Evolutionary conservation across 345 rosid species (phyloP).

Genomic region (Brassica cretica): DNA sequence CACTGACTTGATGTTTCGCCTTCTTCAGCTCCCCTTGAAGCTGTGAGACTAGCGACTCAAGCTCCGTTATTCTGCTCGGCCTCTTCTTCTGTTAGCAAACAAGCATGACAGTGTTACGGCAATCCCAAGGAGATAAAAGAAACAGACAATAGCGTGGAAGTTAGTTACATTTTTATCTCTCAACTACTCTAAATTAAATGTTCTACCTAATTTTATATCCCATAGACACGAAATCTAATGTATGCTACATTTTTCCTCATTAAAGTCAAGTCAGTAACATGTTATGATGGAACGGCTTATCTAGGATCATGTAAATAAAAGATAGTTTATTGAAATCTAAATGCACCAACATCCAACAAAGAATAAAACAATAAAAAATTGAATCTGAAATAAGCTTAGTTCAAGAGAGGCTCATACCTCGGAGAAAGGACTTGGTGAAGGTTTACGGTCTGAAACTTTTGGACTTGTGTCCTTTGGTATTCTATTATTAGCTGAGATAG

Average conservation of each 20-base stretch:
- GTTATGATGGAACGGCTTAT: slow-evolving; percentile 23
- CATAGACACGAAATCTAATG: background rate
- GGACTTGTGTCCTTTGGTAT: slow-evolving; percentile 79
- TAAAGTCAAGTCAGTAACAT: slow-evolving; percentile 25
- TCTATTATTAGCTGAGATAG: slow-evolving; percentile 53
- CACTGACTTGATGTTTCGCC: slow-evolving; percentile 63
- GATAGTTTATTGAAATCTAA: slow-evolving; percentile 14
- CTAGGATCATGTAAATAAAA: slow-evolving; percentile 36
- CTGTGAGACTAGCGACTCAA: slow-evolving; percentile 66
- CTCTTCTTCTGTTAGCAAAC: slow-evolving; percentile 71
- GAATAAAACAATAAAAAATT: background rate
- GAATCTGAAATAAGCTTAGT: slow-evolving; percentile 23
- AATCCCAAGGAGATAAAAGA: slow-evolving; percentile 3
- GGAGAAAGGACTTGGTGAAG: slow-evolving; percentile 69
- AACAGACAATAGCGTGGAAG: slow-evolving; percentile 8
- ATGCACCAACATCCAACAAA: background rate
- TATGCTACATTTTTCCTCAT: background rate
- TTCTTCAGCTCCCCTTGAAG: slow-evolving; percentile 85
- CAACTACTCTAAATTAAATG: slow-evolving; percentile 39
- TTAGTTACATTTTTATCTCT: slow-evolving; percentile 27
- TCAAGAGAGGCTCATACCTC: slow-evolving; percentile 57
- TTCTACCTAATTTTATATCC: slow-evolving; percentile 36
- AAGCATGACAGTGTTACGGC: slow-evolving; percentile 12
- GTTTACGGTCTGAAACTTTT: slow-evolving; percentile 64
- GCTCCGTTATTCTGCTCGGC: slow-evolving; percentile 74